These are phyloP conservation scores for Citrus australasica DNA, from an alignment of 345 rosid species.

Conservation along the genomic window DNA sequence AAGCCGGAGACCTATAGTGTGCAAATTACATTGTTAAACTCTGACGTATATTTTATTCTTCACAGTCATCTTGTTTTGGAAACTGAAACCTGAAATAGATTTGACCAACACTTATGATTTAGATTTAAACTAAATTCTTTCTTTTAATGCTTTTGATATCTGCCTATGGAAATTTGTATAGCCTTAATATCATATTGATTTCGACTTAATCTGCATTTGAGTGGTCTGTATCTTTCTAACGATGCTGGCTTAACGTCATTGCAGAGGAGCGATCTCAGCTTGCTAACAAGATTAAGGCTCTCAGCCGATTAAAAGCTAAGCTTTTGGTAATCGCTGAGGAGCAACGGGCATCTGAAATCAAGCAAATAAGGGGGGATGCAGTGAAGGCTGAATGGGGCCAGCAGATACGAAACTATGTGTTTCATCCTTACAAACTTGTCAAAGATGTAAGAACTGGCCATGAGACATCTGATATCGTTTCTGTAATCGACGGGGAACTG, in stretches of 20 bases:
- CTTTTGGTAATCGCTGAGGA: conserved; percentile 84
- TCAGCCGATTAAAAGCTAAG: conserved; percentile 80
- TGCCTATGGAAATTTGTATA: not conserved
- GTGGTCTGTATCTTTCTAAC: not conserved
- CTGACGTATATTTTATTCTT: too few relatives aligned
- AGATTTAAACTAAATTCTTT: not conserved
- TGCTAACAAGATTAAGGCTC: conserved; percentile 83
- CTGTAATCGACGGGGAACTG: conserved; percentile 96
- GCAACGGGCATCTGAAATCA: conserved; percentile 86
- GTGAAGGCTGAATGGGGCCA: conserved; percentile 99
- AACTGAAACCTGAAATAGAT: too few relatives aligned
- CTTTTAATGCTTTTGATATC: not conserved
- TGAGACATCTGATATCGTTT: conserved; percentile 77
- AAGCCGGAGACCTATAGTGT: too few relatives aligned
- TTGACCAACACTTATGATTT: not conserved
- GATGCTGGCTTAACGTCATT: not conserved
- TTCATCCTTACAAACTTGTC: conserved; percentile 96
- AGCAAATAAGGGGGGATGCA: conserved; percentile 89
- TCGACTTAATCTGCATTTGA: not conserved
- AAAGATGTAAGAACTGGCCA: conserved; percentile 77
- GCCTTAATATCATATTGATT: not conserved
- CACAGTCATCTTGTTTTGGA: too few relatives aligned
- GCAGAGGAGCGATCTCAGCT: conserved; percentile 93
- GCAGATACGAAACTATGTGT: conserved; percentile 86
- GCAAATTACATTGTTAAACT: too few relatives aligned